Percentiles rank a stretch among this genome's conserved stretches.
phyloP scores from a whole-genome alignment of 306 rosid genomes.

The Hylodesmum podocarpum region DNA sequence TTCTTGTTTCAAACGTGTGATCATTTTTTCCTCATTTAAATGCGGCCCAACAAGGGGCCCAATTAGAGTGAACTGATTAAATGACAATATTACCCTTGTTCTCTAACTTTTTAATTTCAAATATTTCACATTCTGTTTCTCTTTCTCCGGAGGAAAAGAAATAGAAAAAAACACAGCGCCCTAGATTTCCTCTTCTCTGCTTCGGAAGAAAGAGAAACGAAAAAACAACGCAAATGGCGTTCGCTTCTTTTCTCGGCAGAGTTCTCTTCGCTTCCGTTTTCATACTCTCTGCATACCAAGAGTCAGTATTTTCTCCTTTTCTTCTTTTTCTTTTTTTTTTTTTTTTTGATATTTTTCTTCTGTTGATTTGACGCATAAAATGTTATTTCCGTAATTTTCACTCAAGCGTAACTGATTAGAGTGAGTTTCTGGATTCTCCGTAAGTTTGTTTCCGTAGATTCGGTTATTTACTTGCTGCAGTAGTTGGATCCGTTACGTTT shows the following conservation, averaged over 20 bases:
- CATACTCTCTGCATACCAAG: constrained; percentile 39
- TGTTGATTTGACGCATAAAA: background rate
- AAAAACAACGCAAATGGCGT: constrained; percentile 21
- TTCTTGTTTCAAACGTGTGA: too few species aligned
- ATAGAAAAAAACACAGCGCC: background rate
- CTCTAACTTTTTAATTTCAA: background rate
- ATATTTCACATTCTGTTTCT: background rate
- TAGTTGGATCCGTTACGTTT: constrained; percentile 41
- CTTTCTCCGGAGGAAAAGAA: background rate
- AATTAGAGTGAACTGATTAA: too few species aligned
- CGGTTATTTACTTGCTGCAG: background rate
- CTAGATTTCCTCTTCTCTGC: constrained; percentile 27
- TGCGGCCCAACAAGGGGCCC: background rate
- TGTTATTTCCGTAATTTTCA: background rate
- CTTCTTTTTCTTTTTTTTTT: background rate
- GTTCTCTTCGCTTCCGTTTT: constrained; percentile 38
- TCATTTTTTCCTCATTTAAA: too few species aligned
- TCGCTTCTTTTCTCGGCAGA: constrained; percentile 35
- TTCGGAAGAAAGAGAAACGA: background rate
- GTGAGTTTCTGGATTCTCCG: background rate
- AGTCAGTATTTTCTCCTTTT: background rate
- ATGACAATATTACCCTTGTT: constrained; percentile 12
- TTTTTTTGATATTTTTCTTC: background rate
- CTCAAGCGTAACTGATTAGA: background rate
- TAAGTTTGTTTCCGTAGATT: background rate